These are phyloP conservation scores for Phytophthora rubi DNA, from an alignment of 352 stramenopile genomes.

Conservation along the genomic window DNA sequence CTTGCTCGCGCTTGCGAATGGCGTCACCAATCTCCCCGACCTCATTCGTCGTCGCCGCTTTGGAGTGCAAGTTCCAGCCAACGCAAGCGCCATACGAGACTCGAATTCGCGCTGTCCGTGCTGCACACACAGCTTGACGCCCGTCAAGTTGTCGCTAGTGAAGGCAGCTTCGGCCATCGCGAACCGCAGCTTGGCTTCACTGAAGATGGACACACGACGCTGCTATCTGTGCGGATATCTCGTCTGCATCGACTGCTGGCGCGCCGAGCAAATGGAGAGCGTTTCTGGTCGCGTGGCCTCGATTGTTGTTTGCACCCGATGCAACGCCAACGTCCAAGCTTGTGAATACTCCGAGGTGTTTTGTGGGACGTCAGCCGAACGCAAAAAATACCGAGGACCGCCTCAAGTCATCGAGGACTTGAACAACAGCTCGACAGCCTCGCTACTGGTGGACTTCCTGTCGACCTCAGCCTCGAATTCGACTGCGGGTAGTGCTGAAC, in stretches of 20 bases:
- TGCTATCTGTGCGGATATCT: conserved; percentile 31
- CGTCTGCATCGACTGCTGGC: conserved; percentile 29
- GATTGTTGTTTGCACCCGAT: conserved; percentile 44
- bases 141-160: conserved; percentile 21
- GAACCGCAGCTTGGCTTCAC: conserved; percentile 2
- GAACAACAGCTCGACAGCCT: conserved; percentile 4
- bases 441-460: conserved; percentile 35
- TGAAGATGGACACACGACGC: conserved; percentile 18
- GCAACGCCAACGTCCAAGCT: conserved; percentile 41
- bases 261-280: conserved; percentile 23
- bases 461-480: conserved; percentile 19
- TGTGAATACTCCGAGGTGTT: conserved; percentile 39
- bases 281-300: conserved; percentile 17
- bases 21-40: conserved; percentile 34
- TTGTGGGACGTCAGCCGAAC: conserved; percentile 2
- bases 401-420: conserved; percentile 5
- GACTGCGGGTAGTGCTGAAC: conserved; percentile 19
- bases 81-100: not conserved
- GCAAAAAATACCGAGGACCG: conserved; percentile 4
- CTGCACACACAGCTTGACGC: conserved; percentile 41
- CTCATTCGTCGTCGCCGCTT: conserved; percentile 50
- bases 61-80: conserved; percentile 39
- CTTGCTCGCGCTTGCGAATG: conserved; percentile 19
- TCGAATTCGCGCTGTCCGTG: conserved; percentile 50
- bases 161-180: conserved; percentile 15